phyloP scores from a whole-genome alignment of 73 alveolate species.

The Paramecium pentaurelia region DNA sequence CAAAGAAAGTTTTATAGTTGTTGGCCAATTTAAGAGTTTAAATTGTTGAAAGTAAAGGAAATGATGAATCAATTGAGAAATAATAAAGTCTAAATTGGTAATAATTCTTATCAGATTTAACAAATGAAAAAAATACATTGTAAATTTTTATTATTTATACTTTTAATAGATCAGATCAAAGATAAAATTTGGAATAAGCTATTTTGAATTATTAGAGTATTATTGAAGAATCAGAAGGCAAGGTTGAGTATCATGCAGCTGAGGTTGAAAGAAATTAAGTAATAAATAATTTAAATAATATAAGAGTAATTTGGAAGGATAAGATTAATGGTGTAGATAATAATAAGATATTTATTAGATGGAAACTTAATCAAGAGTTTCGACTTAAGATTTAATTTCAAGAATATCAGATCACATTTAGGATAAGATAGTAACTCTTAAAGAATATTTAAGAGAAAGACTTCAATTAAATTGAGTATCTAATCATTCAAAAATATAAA shows the following conservation, averaged over 20 bases:
- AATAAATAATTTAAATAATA: not conserved
- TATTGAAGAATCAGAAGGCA: constrained; percentile 33
- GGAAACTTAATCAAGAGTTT: constrained; percentile 18
- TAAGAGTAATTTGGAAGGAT: not conserved
- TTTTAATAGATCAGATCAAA: not conserved
- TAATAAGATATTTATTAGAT: not conserved
- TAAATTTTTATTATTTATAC: not conserved
- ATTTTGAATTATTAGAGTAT: constrained; percentile 37
- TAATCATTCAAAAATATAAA: not conserved
- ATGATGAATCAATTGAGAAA: constrained; percentile 29
- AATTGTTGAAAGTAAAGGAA: constrained; percentile 12
- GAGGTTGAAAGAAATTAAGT: constrained; percentile 32
- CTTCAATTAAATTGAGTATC: constrained; percentile 19
- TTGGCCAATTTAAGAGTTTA: constrained; percentile 39
- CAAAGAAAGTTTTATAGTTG: not conserved
- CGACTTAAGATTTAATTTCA: not conserved
- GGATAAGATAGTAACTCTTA: constrained; percentile 19
- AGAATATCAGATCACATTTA: not conserved
- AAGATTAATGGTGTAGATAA: constrained; percentile 46
- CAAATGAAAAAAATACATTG: constrained; percentile 30
- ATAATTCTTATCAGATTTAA: constrained; percentile 3
- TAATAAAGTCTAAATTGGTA: constrained; percentile 25
- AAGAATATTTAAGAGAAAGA: constrained; percentile 44
- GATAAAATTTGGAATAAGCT: constrained; percentile 47
- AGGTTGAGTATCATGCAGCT: constrained; percentile 6